Percentiles rank a stretch among this genome's conserved stretches.
These are phyloP conservation scores for Kluyveromyces dobzhanskii DNA, from an alignment of 805 yeast species.

Conservation along the genomic window DNA sequence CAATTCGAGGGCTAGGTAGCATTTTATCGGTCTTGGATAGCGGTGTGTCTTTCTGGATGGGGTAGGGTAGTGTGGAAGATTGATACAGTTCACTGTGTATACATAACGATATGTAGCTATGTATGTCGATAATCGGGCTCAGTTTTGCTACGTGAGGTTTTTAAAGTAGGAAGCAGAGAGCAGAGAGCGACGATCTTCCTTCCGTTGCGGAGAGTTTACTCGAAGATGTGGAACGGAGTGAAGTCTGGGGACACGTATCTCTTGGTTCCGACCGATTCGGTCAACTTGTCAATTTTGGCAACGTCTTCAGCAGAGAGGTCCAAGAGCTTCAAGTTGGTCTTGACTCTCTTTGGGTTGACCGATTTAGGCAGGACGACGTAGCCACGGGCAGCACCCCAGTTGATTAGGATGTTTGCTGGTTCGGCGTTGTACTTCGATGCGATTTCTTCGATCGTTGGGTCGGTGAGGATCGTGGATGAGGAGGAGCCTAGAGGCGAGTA, in stretches of 20 bases:
- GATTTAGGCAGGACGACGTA: slow-evolving; percentile 47
- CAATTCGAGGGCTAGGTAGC: too few relatives aligned
- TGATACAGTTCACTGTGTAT: too few relatives aligned
- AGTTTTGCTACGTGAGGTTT: too few relatives aligned
- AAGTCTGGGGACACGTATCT: slow-evolving; percentile 25
- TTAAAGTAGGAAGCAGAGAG: too few relatives aligned
- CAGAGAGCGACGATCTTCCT: too few relatives aligned
- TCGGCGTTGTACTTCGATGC: slow-evolving; percentile 34
- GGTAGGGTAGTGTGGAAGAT: too few relatives aligned
- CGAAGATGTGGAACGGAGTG: slow-evolving; percentile 16
- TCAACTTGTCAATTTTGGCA: slow-evolving; percentile 20
- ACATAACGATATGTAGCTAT: too few relatives aligned
- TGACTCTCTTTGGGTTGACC: slow-evolving; percentile 36
- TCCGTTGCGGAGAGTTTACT: slow-evolving; percentile 2
- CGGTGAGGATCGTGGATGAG: slow-evolving; percentile 43
- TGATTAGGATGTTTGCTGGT: slow-evolving; percentile 45
- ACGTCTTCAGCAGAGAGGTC: slow-evolving; percentile 32
- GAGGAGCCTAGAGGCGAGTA: slow-evolving; percentile 70
- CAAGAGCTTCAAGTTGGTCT: slow-evolving; percentile 27
- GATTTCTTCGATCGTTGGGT: slow-evolving; percentile 35
- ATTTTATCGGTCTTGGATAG: too few relatives aligned
- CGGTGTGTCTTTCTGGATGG: too few relatives aligned
- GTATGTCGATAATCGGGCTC: too few relatives aligned
- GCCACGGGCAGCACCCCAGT: slow-evolving; percentile 54
- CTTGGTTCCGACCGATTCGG: slow-evolving; percentile 23